Base-by-base conservation (phyloP, 139 green algal species). In the Micromonas pusilla region DNA sequence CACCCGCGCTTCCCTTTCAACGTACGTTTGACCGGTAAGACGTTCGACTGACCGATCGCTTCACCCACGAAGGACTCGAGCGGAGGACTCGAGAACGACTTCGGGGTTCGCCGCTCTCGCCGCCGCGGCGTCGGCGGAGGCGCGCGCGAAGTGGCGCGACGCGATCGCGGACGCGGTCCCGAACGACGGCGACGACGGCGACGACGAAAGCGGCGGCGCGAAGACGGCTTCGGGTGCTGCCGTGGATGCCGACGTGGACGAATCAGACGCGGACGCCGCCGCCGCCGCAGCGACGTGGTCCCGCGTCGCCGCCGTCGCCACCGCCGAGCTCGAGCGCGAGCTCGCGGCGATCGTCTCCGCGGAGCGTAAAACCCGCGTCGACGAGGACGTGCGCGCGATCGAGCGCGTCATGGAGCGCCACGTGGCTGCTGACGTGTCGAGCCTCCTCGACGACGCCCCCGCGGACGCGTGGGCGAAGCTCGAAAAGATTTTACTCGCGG, bases 371-470 rank as follows among this genome's bases (percentile, higher is more conserved):
- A 75, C 36, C 3, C 36, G 67, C 34, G 67, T 75, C 23, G 34
- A 57, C 67, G 67, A 54, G 19, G 67, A 30, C 38, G 63, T 34
- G 28, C 38, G 32, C 23, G 70, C 70, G 33, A 9, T 9, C 39
- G 70, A 62, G 34, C 70, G 70, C 33, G 36, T 21, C 3, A 64
- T 64, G 70, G 70, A 66, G 39, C 70, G 70, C 70, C 53, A 6
- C 23, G 70, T 76, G 33, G 25, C 20, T 20, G 34, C 20, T 9
- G 32, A 63, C 2, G 34, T 31, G 4, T 34, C 39, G 3, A 65
- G 84, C 19, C 79, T 92, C 31, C 77, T 92, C 32, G 87, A 92
- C 37, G 65, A 73, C 39, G 54, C 80, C 28, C 87, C 88, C 2
- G 19, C 6, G 20, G 74, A 80, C 23, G 19, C 63, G 57, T 72